Base-by-base conservation (phyloP, 2,329 filamentous ascomycete genomes). In the Thelonectria discophora region DNA sequence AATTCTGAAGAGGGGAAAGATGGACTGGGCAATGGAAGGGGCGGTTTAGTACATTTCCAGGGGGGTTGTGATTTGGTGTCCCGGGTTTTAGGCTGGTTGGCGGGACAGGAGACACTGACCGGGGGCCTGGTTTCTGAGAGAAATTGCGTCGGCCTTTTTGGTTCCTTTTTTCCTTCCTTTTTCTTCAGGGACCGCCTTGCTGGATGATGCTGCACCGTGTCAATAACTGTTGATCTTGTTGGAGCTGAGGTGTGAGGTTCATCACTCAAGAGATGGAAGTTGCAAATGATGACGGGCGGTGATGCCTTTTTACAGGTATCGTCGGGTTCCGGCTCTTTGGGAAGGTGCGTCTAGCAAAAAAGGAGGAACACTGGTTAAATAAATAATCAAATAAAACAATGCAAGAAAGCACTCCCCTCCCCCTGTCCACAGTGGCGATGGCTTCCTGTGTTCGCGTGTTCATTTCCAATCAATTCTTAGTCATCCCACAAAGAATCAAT, bases 11-110 rank as follows among this genome's bases (percentile, higher is more conserved):
- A 47, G 59, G 48, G 48, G 48, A 53, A 55, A 46, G 32, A 46
- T 42, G 52, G 57, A 43, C 54, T 37, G 51, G 52, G 48, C 40
- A 55, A 67, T 64, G 57, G 62, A 70, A 70, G 68, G 68, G 68
- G 68, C 60, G 68, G 58, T 66, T 71, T 68, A 71, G 34, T 24
- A 24, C 21, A 24, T 66, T 69, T 69, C 65, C 66, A 63, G 61
- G 68, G 68, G 68, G 68, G 58, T 56, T 59, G 60, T 46, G 65
- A 70, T 70, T 69, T 69, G 69, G 69, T 39, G 54, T 45, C 21
- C 21, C 21, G 21, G 42, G 59, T 56, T 58, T 64, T 60, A 56
- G 66, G 57, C 55, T 52, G 58, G 58, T 61, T 61, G 58, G 58
- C 48, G 53, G 64, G 56, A 55, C 58, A 60, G 46, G 52, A 30